Evolutionary conservation across 164 flowering plant species (phyloP), one percentile per base, ranked within the genome.

Genomic region (Magnolia officinalis): DNA sequence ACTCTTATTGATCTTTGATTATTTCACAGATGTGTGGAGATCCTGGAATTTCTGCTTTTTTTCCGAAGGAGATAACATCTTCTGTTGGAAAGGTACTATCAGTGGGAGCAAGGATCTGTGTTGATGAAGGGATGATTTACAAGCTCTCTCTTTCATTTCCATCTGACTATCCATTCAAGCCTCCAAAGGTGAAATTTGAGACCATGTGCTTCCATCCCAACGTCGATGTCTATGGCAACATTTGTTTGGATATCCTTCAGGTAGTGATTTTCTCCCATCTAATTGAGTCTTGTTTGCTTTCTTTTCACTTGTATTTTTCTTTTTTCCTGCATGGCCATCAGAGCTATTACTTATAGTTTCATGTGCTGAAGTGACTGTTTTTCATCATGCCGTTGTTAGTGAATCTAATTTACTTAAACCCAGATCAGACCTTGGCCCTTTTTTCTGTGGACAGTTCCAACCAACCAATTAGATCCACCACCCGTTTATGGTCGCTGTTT

Each of bases 11-110:
- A 8, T 4, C 49, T 67, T 61, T 18, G 4, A 26, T 59, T 50
- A 37, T n/a, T 11, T 74, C 4, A n/a, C 78, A 92, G 97, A 94
- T 91, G 95, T 80, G 92, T 82, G 97, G 98, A 13, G 97, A 87
- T 78, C 67, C 90, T 73, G 97, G 96, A 9, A 87, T 93, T 68
- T 90, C 98, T 23, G 97, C 96, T 2, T 93, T 95, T n/a, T n/a
- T 73, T 98, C 99, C 0, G 98, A 92, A 76, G 99, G 91, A 78
- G 98, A 95, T 81, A 95, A 93, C 87, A 92, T 95, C 72, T 91
- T 95, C 80, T 81, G 79, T 65, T 95, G 99, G 99, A 95, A 90
- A 85, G 99, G 98, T 21, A 95, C 98, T n/a, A 95, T 95, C 58
- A 73, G 68, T 19, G 99, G 99, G 59, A 91, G 93, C 90, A 91